Evolutionary conservation across 331 rosid genomes (phyloP).

Genomic region (Pyrus hybrid): DNA sequence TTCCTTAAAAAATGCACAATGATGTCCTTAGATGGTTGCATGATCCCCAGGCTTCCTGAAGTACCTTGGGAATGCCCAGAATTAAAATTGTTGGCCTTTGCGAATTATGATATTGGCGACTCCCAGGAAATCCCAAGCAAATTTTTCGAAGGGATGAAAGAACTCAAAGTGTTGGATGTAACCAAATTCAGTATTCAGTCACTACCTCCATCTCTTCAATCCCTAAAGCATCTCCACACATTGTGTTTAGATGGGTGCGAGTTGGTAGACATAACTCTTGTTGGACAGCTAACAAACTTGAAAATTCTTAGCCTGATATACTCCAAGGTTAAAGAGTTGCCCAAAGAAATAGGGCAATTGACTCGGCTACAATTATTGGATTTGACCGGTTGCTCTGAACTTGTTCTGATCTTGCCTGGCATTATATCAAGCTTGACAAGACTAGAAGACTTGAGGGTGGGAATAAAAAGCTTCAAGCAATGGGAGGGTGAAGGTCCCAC

Average conservation of each 20-base stretch:
- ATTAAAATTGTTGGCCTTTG: rapidly evolving
- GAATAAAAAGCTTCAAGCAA: not conserved
- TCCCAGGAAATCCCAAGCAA: not conserved
- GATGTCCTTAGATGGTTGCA: rapidly evolving
- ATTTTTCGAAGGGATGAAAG: not conserved
- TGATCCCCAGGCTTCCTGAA: not conserved
- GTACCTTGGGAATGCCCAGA: not conserved
- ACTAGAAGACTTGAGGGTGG: slow-evolving; percentile 6
- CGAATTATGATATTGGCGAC: not conserved
- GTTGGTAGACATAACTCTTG: not conserved
- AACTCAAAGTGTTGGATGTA: not conserved
- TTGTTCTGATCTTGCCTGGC: not conserved
- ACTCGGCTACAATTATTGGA: not conserved
- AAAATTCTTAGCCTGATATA: not conserved
- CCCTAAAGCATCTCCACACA: not conserved
- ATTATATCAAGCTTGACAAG: slow-evolving; percentile 5
- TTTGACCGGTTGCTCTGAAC: not conserved
- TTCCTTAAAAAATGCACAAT: not conserved
- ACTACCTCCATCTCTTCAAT: not conserved
- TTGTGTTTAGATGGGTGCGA: not conserved
- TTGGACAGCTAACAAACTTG: slow-evolving; percentile 4
- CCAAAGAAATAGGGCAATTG: not conserved
- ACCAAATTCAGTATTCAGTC: rapidly evolving
- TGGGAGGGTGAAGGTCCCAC: not conserved
- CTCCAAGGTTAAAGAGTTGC: not conserved